Conservation (phyloP, 2,329 filamentous ascomycete genomes). For the Pestalotiopsis sp. region DNA sequence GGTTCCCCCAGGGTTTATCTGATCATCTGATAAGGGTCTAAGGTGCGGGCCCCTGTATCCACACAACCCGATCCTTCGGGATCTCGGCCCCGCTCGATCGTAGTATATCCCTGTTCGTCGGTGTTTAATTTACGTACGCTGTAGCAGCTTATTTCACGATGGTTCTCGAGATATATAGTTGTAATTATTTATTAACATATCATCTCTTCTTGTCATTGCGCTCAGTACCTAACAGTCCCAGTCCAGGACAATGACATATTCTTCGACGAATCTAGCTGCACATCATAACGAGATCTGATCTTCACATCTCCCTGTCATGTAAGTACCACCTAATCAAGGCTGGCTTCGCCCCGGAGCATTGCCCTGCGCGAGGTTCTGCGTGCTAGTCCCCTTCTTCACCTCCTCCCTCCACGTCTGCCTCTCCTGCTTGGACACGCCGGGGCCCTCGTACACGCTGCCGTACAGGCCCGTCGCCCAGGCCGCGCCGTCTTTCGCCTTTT, state of each 20-base stretch:
- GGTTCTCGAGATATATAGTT: too few species aligned
- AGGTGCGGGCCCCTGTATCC: not conserved
- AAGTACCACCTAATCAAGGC: conserved; percentile 21
- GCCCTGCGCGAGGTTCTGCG: conserved; percentile 35
- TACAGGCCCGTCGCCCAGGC: conserved; percentile 61
- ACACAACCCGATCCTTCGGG: not conserved
- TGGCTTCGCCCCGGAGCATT: conserved; percentile 37
- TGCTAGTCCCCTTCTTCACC: conserved; percentile 37
- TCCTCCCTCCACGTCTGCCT: conserved; percentile 52
- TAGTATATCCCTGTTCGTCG: not conserved
- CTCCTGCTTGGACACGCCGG: conserved; percentile 56
- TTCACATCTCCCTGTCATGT: not conserved
- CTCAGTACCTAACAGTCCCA: too few species aligned
- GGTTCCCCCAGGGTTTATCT: not conserved
- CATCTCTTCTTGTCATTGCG: too few species aligned
- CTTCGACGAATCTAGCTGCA: not conserved
- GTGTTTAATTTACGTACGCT: not conserved
- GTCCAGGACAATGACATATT: too few species aligned
- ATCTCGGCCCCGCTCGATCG: not conserved
- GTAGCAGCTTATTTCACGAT: not conserved
- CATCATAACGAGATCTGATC: not conserved
- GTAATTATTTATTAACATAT: too few species aligned
- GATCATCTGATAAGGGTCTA: not conserved
- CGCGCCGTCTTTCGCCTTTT: conserved; percentile 50
- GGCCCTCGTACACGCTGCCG: conserved; percentile 62